Conservation (phyloP, 1,139 yeast genomes). For the Suhomyces bokatorum region DNA sequence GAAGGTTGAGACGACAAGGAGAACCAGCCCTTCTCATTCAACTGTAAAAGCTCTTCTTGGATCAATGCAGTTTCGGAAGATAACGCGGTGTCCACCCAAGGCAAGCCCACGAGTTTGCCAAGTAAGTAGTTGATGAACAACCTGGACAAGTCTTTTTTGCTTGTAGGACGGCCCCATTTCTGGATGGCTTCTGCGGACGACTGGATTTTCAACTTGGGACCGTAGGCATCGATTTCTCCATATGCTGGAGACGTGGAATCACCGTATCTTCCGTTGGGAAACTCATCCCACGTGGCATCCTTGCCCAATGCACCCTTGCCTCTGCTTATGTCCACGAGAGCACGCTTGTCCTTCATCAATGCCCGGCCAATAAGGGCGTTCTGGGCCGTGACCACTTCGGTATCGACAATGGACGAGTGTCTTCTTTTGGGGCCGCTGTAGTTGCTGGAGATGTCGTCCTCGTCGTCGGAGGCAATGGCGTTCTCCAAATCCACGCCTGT, state of each 20-base stretch:
- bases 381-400: conserved; percentile 39
- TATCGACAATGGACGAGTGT: conserved; percentile 46
- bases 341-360: conserved; percentile 42
- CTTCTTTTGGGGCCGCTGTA: conserved; percentile 30
- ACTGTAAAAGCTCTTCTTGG: conserved; percentile 81
- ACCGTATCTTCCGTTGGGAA: conserved; percentile 96
- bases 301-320: conserved; percentile 86
- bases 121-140: conserved; percentile 75
- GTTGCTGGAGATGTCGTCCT: conserved; percentile 5
- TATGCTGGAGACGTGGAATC: conserved; percentile 96
- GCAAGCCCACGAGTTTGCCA: conserved; percentile 73
- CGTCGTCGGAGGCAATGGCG: conserved; percentile 36
- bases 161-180: conserved; percentile 82
- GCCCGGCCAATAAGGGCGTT: conserved; percentile 29
- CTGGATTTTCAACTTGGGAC: conserved; percentile 77
- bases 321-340: conserved; percentile 71
- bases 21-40: conserved; percentile 76
- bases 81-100: conserved; percentile 88
- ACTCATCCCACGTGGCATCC: conserved; percentile 98
- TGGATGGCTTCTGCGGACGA: conserved; percentile 68
- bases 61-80: conserved; percentile 89
- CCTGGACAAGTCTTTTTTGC: conserved; percentile 60
- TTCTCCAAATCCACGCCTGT: conserved; percentile 25
- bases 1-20: conserved; percentile 97
- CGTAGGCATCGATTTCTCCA: conserved; percentile 97